Percentiles rank a stretch among this genome's conserved stretches.
phyloP scores from a whole-genome alignment of 2,329 filamentous ascomycete species.

The Sordariomycetes sp. region DNA sequence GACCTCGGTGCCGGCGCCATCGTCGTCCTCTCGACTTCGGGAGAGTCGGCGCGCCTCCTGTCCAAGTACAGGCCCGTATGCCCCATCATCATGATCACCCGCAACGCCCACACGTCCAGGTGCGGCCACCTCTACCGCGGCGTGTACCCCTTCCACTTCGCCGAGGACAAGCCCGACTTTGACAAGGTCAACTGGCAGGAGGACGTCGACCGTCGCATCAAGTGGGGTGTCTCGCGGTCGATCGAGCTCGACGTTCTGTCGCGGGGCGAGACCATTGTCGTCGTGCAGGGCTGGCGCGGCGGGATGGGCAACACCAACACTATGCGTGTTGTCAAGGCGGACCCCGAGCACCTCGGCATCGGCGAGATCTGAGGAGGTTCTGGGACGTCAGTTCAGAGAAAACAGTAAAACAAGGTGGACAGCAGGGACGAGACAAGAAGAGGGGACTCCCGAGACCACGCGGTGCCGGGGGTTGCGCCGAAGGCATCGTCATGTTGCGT shows the following conservation, averaged over 20 bases:
- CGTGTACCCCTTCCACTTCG: slow-evolving; percentile 94
- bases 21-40: slow-evolving; percentile 89
- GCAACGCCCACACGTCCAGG: slow-evolving; percentile 69
- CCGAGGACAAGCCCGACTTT: slow-evolving; percentile 90
- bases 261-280: slow-evolving; percentile 63
- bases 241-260: slow-evolving; percentile 67
- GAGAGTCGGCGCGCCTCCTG: slow-evolving; percentile 84
- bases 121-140: slow-evolving; percentile 95
- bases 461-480: background rate
- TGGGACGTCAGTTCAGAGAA: background rate
- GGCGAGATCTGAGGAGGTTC: slow-evolving; percentile 19
- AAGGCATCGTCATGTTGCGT: background rate
- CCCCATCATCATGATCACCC: slow-evolving; percentile 98
- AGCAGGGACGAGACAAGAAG: background rate
- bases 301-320: slow-evolving; percentile 91
- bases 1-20: slow-evolving; percentile 96
- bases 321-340: slow-evolving; percentile 48
- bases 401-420: background rate
- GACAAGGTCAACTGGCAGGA: slow-evolving; percentile 91
- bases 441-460: background rate
- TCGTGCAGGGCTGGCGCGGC: slow-evolving; percentile 84
- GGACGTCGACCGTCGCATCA: slow-evolving; percentile 93
- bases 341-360: slow-evolving; percentile 43
- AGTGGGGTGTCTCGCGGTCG: slow-evolving; percentile 87
- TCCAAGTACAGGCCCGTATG: slow-evolving; percentile 98